phyloP scores from a whole-genome alignment of 352 stramenopile species.

The Phytophthora pseudosyringae region DNA sequence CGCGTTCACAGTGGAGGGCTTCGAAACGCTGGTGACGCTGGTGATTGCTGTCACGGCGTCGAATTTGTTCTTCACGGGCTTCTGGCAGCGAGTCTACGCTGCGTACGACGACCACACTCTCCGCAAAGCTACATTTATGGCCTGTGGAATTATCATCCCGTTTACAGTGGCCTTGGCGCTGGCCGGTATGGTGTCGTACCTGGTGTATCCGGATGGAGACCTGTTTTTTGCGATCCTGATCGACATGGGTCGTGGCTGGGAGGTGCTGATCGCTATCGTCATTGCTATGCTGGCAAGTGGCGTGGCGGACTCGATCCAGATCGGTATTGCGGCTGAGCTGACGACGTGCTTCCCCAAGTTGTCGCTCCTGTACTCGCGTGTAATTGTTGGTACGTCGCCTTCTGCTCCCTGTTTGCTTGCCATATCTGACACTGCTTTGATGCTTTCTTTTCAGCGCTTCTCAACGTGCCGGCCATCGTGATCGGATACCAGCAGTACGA shows the following conservation, averaged over 20 bases:
- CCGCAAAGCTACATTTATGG: constrained; percentile 48
- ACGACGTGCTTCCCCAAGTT: constrained; percentile 74
- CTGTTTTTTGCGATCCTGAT: constrained; percentile 81
- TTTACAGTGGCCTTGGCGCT: constrained; percentile 79
- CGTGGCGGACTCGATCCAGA: constrained; percentile 76
- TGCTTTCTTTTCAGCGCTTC: constrained; percentile 40
- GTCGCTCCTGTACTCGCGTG: constrained; percentile 55
- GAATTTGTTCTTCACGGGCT: constrained; percentile 84
- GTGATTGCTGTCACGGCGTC: constrained; percentile 66
- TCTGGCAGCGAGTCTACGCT: constrained; percentile 79
- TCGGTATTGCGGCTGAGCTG: constrained; percentile 75
- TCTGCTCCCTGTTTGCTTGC: not conserved
- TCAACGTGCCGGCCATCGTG: constrained; percentile 71
- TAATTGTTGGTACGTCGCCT: constrained; percentile 52
- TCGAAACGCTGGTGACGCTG: constrained; percentile 78
- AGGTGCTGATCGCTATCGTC: constrained; percentile 73
- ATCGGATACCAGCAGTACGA: constrained; percentile 74
- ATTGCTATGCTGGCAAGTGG: constrained; percentile 73
- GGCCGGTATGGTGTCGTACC: constrained; percentile 70
- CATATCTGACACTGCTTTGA: not conserved
- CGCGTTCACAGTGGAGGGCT: constrained; percentile 65
- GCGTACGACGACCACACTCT: constrained; percentile 66
- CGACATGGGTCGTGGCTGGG: constrained; percentile 71
- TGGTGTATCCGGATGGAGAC: constrained; percentile 60
- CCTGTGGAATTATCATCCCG: constrained; percentile 58